These are phyloP conservation scores for Collybia nuda DNA, from an alignment of 768 basidiomycete genomes.

Conservation along the genomic window DNA sequence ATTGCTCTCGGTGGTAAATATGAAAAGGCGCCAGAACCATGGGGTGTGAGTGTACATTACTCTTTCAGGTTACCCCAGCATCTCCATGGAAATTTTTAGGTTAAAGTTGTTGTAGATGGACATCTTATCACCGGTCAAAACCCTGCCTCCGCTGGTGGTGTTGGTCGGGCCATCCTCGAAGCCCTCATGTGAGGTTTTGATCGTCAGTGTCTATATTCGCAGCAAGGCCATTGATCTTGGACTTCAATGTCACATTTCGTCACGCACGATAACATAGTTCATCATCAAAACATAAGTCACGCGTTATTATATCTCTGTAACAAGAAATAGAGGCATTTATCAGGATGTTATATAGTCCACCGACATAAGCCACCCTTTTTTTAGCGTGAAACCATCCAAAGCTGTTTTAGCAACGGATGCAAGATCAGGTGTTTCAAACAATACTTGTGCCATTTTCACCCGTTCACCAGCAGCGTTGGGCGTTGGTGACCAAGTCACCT, in stretches of 20 bases:
- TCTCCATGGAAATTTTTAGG: conserved; percentile 17
- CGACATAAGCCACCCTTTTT: conserved; percentile 83
- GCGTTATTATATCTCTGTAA: conserved; percentile 8
- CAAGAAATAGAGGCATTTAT: conserved; percentile 9
- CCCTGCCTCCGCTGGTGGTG: conserved; percentile 57
- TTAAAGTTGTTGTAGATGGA: conserved; percentile 57
- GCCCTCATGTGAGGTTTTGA: conserved; percentile 30
- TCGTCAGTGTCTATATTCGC: no score
- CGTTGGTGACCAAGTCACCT: conserved; percentile 68
- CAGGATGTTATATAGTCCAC: conserved; percentile 58
- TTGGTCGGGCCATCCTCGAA: conserved; percentile 59
- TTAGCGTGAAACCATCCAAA: conserved; percentile 82
- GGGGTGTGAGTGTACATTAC: conserved; percentile 45
- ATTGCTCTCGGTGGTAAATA: conserved; percentile 63
- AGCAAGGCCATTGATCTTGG: no score
- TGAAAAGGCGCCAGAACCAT: conserved; percentile 54
- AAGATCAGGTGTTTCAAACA: conserved; percentile 74
- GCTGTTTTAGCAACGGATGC: conserved; percentile 80
- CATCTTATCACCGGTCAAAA: conserved; percentile 74
- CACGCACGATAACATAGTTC: no score
- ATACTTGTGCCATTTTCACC: conserved; percentile 79
- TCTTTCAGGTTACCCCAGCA: background rate
- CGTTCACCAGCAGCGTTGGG: conserved; percentile 63
- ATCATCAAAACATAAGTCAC: no score
- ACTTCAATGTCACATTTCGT: no score